Evolutionary conservation across 1,284 basidiomycete species (phyloP), one percentile per base, ranked within the genome.

Genomic region (Rhodotorula sp.): DNA sequence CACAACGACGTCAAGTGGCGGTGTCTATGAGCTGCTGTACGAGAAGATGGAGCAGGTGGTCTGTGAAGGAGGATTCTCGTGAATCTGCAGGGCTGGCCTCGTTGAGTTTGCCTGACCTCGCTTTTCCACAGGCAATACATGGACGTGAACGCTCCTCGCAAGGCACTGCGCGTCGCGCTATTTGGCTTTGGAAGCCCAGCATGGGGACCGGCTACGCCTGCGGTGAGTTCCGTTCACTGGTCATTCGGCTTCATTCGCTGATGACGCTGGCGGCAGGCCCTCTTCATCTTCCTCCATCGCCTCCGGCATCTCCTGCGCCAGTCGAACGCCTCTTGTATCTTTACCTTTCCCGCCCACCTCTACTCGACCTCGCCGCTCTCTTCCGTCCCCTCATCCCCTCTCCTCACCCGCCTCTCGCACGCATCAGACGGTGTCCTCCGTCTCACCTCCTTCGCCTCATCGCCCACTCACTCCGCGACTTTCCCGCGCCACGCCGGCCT

Each of bases 401-500:
- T 90, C 88, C 79, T 87, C 24, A 84, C 88, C 64, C 88, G 88
- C 77, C 79, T 94, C n/a, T 85, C 88, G 13, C 92, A 91, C 89
- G 79, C 87, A 37, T 85, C 87, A 5, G 92, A 95, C 80, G 87
- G 86, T 13, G 85, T 87, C 51, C 83, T 95, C 59, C 87, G 87
- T 53, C 82, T 96, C 71, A 83, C 85, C 50, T 89, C 91, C 26
- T 94, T 94, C 78, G 86, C 89, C 62, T 87, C 83, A 26, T 86
- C 91, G 76, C 88, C 89, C 40, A 83, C 86, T 24, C 81, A 91
- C 34, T 80, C 86, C 11, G 80, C 84, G 1, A 82, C 86, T 59
- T 94, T 94, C 79, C 89, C 91, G 48, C 86, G 87, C 10, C 87
- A 93, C 77, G 90, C 94, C 79, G 94, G 94, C 15, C 81, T 94